These are phyloP conservation scores for Funneliformis geosporum DNA, from an alignment of 192 early-diverging fungal genomes.

Conservation along the genomic window DNA sequence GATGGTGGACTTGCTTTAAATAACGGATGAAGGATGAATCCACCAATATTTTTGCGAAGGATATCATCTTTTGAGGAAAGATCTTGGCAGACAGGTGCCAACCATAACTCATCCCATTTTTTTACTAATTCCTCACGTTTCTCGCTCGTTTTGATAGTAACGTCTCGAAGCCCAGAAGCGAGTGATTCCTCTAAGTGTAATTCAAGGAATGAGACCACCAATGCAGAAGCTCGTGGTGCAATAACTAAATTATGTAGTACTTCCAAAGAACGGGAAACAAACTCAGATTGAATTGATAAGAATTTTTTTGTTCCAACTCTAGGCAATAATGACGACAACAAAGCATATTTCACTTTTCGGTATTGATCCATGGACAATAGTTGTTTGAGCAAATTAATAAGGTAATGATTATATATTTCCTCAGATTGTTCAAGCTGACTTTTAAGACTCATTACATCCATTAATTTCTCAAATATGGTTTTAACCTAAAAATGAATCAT, in stretches of 20 bases:
- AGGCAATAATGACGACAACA: conserved; percentile 64
- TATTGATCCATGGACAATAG: conserved; percentile 78
- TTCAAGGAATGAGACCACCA: conserved; percentile 49
- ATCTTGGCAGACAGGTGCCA: conserved; percentile 53
- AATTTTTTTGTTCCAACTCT: conserved; percentile 57
- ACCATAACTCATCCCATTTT: conserved; percentile 57
- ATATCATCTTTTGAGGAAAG: conserved; percentile 54
- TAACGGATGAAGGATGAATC: conserved; percentile 54
- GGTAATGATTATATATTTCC: conserved; percentile 46
- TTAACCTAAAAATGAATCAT: conserved; percentile 38
- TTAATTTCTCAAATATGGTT: conserved; percentile 68
- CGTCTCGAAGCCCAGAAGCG: no score
- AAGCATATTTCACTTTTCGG: conserved; percentile 80
- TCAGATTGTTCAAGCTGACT: conserved; percentile 27
- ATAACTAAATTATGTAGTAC: conserved; percentile 60
- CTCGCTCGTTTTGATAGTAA: neutral
- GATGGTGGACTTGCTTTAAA: conserved; percentile 51
- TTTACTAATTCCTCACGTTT: conserved; percentile 38
- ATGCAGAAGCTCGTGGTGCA: conserved; percentile 47
- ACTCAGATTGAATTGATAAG: conserved; percentile 59
- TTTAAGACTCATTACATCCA: conserved; percentile 61
- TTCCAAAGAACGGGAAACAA: conserved; percentile 61
- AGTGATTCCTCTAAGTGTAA: conserved; percentile 32
- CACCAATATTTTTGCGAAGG: conserved; percentile 58
- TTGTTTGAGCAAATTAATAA: conserved; percentile 61